A percentile compares a stretch with the other conserved stretches of the same genome.
These are phyloP conservation scores for Priceomyces medius DNA, from an alignment of 805 yeast species.

Conservation along the genomic window DNA sequence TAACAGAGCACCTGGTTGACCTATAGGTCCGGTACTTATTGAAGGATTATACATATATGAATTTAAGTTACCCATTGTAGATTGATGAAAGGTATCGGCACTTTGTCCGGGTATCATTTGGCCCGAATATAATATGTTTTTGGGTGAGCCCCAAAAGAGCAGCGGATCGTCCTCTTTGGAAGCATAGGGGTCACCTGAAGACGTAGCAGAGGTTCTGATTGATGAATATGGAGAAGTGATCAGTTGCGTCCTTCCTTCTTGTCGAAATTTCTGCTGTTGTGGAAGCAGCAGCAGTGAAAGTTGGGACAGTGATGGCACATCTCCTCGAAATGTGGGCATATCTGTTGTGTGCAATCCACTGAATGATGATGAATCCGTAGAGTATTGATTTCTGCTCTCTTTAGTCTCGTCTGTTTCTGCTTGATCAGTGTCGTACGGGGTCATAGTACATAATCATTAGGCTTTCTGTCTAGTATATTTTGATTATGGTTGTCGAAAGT, in stretches of 20 bases:
- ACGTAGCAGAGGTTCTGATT: neutral
- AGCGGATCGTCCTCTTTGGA: neutral
- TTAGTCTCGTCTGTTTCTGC: slow-evolving; percentile 3
- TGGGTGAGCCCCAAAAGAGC: neutral
- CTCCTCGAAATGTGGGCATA: neutral
- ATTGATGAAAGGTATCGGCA: neutral
- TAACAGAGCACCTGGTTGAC: neutral
- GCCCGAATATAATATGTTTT: neutral
- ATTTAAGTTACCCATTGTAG: neutral
- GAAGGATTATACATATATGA: neutral
- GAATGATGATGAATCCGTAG: neutral
- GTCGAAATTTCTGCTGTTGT: neutral
- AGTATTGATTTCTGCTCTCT: neutral
- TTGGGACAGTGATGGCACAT: neutral
- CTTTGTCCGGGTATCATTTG: neutral
- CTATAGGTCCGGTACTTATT: neutral
- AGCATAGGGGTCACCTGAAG: neutral
- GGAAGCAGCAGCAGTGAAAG: neutral
- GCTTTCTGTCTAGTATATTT: neutral
- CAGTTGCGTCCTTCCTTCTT: neutral
- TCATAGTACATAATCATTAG: slow-evolving; percentile 2
- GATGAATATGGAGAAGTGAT: neutral
- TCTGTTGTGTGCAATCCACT: neutral
- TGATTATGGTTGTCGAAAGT: no score
- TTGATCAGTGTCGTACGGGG: neutral